Evolutionary conservation across 2,329 filamentous ascomycete species (phyloP).

Genomic region (Aureobasidium sp.): DNA sequence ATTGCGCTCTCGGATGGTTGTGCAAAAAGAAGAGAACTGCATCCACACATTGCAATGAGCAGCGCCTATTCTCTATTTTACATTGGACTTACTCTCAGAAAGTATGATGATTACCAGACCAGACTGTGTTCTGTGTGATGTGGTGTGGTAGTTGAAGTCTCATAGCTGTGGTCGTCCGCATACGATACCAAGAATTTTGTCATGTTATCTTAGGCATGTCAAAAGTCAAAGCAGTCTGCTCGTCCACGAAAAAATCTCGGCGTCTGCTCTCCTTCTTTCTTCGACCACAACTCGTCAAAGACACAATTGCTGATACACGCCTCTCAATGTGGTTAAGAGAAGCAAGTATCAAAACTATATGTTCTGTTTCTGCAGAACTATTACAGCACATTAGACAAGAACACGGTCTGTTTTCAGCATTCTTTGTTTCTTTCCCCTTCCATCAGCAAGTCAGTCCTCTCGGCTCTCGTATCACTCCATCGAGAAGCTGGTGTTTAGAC

Average conservation of each 20-base stretch:
- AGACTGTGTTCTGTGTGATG: background rate
- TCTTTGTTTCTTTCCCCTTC: background rate
- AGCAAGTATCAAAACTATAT: too few relatives aligned
- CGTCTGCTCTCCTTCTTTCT: background rate
- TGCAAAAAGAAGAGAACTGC: background rate
- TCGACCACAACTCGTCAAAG: background rate
- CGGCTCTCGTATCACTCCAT: constrained; percentile 21
- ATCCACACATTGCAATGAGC: background rate
- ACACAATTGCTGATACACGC: too few relatives aligned
- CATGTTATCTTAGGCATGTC: background rate
- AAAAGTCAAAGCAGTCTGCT: background rate
- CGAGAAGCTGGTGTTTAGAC: constrained; percentile 19
- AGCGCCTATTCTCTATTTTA: background rate
- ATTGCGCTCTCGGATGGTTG: background rate
- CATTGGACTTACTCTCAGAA: background rate
- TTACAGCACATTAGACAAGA: background rate
- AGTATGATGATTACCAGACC: background rate
- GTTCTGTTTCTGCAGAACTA: too few relatives aligned
- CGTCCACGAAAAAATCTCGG: background rate
- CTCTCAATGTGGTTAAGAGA: too few relatives aligned
- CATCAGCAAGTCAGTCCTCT: constrained; percentile 32
- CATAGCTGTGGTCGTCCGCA: background rate
- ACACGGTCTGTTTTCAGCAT: background rate
- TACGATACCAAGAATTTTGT: constrained; percentile 7
- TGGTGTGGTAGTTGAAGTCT: background rate